These are phyloP conservation scores for Gracilaria caudata DNA, from an alignment of 23 red algal species.

Conservation along the genomic window DNA sequence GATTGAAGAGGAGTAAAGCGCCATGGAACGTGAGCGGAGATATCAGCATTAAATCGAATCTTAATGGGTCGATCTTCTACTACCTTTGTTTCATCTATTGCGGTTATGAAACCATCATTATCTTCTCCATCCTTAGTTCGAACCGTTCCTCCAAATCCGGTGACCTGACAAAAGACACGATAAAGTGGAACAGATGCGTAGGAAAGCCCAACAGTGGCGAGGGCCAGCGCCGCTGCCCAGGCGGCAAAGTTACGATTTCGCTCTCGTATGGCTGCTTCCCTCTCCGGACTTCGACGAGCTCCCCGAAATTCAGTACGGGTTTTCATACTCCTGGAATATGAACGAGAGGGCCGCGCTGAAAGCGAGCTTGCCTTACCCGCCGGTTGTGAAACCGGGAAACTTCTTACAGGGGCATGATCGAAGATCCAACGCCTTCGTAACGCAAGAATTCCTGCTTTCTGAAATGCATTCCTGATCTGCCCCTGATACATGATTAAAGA, in stretches of 20 bases:
- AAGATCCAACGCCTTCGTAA: not conserved
- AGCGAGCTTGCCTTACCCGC: not conserved
- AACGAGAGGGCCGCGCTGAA: not conserved
- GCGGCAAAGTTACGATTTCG: slow-evolving; percentile 71
- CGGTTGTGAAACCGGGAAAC: not conserved
- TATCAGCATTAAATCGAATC: slow-evolving; percentile 94
- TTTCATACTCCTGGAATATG: not conserved
- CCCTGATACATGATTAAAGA: not conserved
- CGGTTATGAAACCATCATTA: slow-evolving; percentile 62
- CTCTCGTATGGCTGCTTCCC: slow-evolving; percentile 63
- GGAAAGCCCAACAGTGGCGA: slow-evolving; percentile 80
- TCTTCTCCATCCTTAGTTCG: slow-evolving; percentile 47
- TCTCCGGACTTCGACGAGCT: slow-evolving; percentile 46
- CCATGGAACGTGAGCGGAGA: slow-evolving; percentile 81
- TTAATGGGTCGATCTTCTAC: slow-evolving; percentile 77
- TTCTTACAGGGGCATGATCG: not conserved
- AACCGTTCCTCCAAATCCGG: slow-evolving; percentile 93
- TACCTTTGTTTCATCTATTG: slow-evolving; percentile 64
- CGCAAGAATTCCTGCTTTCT: not conserved
- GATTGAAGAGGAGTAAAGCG: slow-evolving; percentile 87
- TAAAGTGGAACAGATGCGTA: slow-evolving; percentile 98
- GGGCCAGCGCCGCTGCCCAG: slow-evolving; percentile 66
- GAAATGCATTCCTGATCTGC: not conserved
- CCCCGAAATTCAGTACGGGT: slow-evolving; percentile 8
- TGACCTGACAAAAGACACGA: slow-evolving; percentile 98